A percentile compares a stretch with the other conserved stretches of the same genome.
These are phyloP conservation scores for Aspergillus texensis DNA, from an alignment of 2,329 filamentous ascomycete genomes.

Conservation along the genomic window DNA sequence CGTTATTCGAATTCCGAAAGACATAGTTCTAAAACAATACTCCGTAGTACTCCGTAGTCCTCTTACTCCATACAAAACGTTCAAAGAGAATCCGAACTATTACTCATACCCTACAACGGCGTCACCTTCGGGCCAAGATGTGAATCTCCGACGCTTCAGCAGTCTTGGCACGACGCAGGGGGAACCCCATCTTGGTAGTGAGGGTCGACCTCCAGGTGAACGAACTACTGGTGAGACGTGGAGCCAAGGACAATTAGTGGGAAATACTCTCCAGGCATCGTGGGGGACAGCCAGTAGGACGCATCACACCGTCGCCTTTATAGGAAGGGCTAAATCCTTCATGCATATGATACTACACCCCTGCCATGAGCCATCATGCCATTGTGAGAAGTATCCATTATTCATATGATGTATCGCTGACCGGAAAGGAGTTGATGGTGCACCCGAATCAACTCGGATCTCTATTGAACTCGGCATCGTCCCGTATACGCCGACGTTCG, in stretches of 20 bases:
- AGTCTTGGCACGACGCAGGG: neutral
- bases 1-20: no score
- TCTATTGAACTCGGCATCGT: neutral
- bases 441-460: neutral
- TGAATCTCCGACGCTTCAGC: neutral
- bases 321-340: neutral
- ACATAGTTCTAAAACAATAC: no score
- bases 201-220: neutral
- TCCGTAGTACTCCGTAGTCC: no score
- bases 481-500: neutral
- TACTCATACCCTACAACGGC: no score
- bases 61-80: no score
- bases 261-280: neutral
- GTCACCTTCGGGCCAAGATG: neutral
- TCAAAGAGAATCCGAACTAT: no score
- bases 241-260: neutral
- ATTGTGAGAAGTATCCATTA: neutral
- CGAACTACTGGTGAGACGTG: neutral
- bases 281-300: neutral
- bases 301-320: neutral
- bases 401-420: neutral
- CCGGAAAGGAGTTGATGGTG: neutral
- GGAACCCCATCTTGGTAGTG: neutral
- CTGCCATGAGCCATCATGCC: neutral
- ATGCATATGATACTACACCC: neutral